Conservation (phyloP, 2,329 filamentous ascomycete species). For the Colletotrichum cuscutae region DNA sequence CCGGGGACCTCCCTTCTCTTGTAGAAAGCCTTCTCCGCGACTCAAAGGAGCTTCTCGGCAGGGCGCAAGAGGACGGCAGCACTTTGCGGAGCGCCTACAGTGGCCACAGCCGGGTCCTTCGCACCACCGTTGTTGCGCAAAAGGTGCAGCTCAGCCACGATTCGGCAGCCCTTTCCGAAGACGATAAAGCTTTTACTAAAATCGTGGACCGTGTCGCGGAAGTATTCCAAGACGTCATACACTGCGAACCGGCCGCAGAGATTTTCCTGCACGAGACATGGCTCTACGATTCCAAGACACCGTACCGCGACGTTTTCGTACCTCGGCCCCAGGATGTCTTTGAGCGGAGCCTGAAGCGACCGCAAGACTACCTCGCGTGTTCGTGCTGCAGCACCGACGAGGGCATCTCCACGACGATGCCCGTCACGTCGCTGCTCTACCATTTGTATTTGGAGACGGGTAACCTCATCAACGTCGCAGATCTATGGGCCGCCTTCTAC, state of each 20-base stretch:
- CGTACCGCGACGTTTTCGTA: conserved; percentile 78
- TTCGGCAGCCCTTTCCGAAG: conserved; percentile 74
- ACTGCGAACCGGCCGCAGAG: conserved; percentile 51
- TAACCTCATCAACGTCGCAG: conserved; percentile 79
- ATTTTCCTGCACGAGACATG: conserved; percentile 77
- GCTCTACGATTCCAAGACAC: conserved; percentile 77
- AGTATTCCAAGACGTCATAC: conserved; percentile 52
- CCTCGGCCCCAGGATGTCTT: conserved; percentile 77
- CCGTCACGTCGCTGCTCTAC: conserved; percentile 79
- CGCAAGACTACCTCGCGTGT: conserved; percentile 82
- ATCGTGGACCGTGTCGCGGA: conserved; percentile 68
- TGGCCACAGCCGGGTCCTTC: conserved; percentile 73
- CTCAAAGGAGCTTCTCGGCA: conserved; percentile 57
- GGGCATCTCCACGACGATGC: conserved; percentile 69
- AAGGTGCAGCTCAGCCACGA: conserved; percentile 84
- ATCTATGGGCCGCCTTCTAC: conserved; percentile 82
- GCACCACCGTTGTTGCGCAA: conserved; percentile 83
- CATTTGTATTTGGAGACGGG: conserved; percentile 84
- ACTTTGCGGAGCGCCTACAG: conserved; percentile 80
- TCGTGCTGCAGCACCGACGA: conserved; percentile 69
- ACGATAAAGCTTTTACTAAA: conserved; percentile 76
- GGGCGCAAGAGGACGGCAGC: conserved; percentile 55
- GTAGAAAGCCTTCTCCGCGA: conserved; percentile 56
- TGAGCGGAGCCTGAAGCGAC: conserved; percentile 76
- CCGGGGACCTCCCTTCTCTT: conserved; percentile 42